Conservation (phyloP, 2,329 filamentous ascomycete genomes). For the Daldinia sp. region DNA sequence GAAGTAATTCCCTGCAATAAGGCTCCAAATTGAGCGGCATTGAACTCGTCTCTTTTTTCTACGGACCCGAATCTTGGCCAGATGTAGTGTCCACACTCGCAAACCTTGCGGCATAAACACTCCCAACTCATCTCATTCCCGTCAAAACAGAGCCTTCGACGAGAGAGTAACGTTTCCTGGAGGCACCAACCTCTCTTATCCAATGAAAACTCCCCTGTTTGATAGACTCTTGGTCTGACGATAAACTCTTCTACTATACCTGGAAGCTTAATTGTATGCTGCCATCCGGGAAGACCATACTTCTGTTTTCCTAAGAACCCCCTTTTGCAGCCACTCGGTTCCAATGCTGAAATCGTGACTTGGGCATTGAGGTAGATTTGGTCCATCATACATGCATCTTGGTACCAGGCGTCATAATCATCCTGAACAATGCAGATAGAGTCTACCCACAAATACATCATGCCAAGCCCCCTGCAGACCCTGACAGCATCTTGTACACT, state of each 20-base stretch:
- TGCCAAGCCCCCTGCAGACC: background rate
- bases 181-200: constrained; percentile 1
- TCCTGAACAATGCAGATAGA: background rate
- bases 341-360: background rate
- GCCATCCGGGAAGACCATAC: background rate
- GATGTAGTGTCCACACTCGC: background rate
- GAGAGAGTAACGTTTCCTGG: background rate
- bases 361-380: background rate
- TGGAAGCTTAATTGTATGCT: background rate
- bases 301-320: background rate
- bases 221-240: background rate
- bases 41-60: background rate
- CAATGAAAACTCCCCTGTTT: background rate
- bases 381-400: background rate
- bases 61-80: background rate
- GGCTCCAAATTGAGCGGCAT: background rate
- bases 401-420: background rate
- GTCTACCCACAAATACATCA: background rate
- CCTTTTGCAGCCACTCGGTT: background rate
- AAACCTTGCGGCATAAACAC: background rate
- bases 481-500: background rate
- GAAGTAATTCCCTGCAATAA: background rate
- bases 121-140: constrained; percentile 4
- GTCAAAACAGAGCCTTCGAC: background rate
- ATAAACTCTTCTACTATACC: background rate